Percentiles rank a stretch among this genome's conserved stretches.
phyloP scores from a whole-genome alignment of 2,329 filamentous ascomycete species.

The Aciculosporium take region DNA sequence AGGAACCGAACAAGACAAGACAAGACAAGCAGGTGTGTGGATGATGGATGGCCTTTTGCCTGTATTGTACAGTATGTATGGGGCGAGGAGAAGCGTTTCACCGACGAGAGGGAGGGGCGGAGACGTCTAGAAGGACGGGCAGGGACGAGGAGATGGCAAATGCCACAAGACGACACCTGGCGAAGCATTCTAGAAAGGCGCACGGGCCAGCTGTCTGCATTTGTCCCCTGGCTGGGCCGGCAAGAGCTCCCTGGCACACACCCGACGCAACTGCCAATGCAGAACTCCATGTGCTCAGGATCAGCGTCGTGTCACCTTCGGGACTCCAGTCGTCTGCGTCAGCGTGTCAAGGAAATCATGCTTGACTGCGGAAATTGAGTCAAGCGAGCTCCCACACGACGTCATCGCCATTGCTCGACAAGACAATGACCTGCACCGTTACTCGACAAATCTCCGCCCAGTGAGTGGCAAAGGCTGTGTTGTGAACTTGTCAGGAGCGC shows the following conservation, averaged over 20 bases:
- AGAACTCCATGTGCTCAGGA: background rate
- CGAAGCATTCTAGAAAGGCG: conserved; percentile 16
- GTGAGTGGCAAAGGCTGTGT: too few species aligned
- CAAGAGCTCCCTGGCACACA: background rate
- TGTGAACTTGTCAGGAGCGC: too few species aligned
- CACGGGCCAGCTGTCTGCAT: conserved; percentile 10
- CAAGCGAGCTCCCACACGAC: too few species aligned
- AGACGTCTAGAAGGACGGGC: background rate
- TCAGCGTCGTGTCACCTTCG: background rate
- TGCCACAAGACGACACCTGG: too few species aligned
- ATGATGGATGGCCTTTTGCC: background rate
- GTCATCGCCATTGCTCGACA: too few species aligned
- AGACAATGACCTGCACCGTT: too few species aligned
- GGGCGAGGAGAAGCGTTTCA: too few species aligned
- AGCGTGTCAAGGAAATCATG: background rate
- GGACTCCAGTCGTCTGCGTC: background rate
- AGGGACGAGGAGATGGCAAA: conserved; percentile 2
- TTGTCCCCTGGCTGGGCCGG: conserved; percentile 3
- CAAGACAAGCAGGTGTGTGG: background rate
- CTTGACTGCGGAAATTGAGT: too few species aligned
- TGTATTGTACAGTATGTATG: too few species aligned
- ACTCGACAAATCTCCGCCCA: too few species aligned
- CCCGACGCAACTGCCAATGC: background rate
- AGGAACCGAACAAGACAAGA: background rate
- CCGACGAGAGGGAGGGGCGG: background rate